Evolutionary conservation across 2,329 filamentous ascomycete genomes (phyloP).

Genomic region (Peltaster fructicola): DNA sequence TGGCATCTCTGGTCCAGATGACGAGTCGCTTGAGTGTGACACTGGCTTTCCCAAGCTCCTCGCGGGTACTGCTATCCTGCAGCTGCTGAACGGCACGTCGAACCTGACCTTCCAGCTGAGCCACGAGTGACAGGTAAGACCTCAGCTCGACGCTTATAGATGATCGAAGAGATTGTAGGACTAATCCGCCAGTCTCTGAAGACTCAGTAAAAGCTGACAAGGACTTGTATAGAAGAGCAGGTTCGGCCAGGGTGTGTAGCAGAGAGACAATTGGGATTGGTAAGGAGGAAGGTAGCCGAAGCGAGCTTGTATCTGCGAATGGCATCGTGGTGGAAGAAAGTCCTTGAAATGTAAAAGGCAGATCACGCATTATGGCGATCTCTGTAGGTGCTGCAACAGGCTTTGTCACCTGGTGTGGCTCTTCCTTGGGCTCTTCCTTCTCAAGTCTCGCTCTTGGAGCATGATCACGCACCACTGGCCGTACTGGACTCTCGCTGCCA

Average conservation of each 20-base stretch:
- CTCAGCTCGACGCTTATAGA: slow-evolving; percentile 72
- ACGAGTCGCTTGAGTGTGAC: slow-evolving; percentile 92
- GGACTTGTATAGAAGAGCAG: slow-evolving; percentile 73
- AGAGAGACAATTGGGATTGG: slow-evolving; percentile 74
- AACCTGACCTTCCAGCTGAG: slow-evolving; percentile 84
- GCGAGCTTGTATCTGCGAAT: slow-evolving; percentile 49
- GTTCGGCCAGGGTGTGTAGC: slow-evolving; percentile 77
- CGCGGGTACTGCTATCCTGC: slow-evolving; percentile 48
- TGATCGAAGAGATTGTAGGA: slow-evolving; percentile 79
- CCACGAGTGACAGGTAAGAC: slow-evolving; percentile 77
- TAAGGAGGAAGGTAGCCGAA: slow-evolving; percentile 62
- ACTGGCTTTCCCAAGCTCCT: slow-evolving; percentile 64
- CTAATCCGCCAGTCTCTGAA: slow-evolving; percentile 54
- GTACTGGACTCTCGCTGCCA: no score
- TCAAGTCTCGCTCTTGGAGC: slow-evolving; percentile 3
- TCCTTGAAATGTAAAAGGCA: slow-evolving; percentile 86
- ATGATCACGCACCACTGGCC: slow-evolving; percentile 20
- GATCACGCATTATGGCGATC: slow-evolving; percentile 39
- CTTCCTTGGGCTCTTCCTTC: no score
- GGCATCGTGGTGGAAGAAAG: slow-evolving; percentile 71
- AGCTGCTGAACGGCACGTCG: slow-evolving; percentile 59
- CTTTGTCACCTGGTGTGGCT: no score
- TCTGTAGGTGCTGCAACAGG: slow-evolving; percentile 20
- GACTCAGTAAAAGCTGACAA: slow-evolving; percentile 70
- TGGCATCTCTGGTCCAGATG: slow-evolving; percentile 93